Percentiles rank a stretch among this genome's conserved stretches.
These are phyloP conservation scores for Candida wancherniae DNA, from an alignment of 805 yeast species.

Conservation along the genomic window DNA sequence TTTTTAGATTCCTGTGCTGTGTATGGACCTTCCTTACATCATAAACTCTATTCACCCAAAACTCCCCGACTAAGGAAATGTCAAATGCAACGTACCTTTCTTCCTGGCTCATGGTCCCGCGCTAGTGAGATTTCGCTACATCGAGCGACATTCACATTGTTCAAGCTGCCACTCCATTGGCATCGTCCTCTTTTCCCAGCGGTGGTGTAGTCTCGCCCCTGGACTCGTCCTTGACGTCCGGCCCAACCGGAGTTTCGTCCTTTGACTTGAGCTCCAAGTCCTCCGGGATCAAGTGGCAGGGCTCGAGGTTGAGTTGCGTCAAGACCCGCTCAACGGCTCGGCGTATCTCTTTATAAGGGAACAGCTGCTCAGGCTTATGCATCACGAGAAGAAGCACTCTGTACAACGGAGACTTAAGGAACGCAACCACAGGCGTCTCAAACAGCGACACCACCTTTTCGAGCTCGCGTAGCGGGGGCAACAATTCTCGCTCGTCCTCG, in stretches of 20 bases:
- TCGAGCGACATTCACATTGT: too few relatives aligned
- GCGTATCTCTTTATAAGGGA: conserved; percentile 16
- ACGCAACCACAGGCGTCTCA: conserved; percentile 27
- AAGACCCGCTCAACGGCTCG: conserved; percentile 20
- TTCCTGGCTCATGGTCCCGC: too few relatives aligned
- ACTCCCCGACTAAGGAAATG: too few relatives aligned
- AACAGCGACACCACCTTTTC: conserved; percentile 12
- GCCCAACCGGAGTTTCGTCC: conserved; percentile 7
- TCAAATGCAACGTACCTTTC: too few relatives aligned
- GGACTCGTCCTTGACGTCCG: conserved; percentile 3
- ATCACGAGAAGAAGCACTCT: conserved; percentile 28
- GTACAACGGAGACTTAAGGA: conserved; percentile 27
- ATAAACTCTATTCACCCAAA: too few relatives aligned
- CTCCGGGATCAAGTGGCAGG: conserved; percentile 12
- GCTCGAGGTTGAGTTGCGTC: conserved; percentile 7
- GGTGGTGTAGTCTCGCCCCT: background rate
- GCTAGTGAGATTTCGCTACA: too few relatives aligned
- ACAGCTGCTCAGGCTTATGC: conserved; percentile 24
- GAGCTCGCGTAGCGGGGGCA: conserved; percentile 15
- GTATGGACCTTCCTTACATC: too few relatives aligned
- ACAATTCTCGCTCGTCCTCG: conserved; percentile 12
- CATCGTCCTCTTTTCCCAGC: background rate
- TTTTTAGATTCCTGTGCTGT: too few relatives aligned
- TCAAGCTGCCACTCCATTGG: too few relatives aligned
- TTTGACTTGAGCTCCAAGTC: conserved; percentile 9